Evolutionary conservation across 257 asterid genomes (phyloP).

Genomic region (Solanum acaule): DNA sequence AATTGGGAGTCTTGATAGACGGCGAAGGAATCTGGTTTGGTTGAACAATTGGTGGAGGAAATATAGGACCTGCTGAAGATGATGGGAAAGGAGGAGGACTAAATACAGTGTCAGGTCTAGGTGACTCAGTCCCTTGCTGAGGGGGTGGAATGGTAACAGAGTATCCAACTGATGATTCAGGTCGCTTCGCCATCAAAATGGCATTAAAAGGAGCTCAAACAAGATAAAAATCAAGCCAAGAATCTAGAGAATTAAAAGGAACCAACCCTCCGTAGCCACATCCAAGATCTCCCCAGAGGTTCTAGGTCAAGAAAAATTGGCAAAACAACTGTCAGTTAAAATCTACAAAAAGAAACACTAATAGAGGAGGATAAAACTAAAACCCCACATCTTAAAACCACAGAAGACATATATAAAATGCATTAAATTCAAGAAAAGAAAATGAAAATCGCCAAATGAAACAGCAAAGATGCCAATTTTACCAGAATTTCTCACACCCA

Average conservation of each 20-base stretch:
- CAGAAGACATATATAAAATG: background rate
- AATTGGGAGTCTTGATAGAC: conserved; percentile 52
- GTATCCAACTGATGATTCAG: conserved; percentile 36
- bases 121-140: conserved; percentile 10
- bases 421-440: background rate
- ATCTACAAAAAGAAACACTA: background rate
- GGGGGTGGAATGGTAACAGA: conserved; percentile 19
- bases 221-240: background rate
- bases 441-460: background rate
- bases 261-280: background rate
- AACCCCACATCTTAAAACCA: background rate
- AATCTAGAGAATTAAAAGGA: background rate
- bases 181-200: conserved; percentile 47
- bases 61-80: conserved; percentile 40
- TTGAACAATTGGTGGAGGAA: conserved; percentile 49
- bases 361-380: background rate
- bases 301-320: background rate
- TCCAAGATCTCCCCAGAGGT: background rate
- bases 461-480: background rate
- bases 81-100: conserved; percentile 40
- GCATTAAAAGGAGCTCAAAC: background rate
- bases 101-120: conserved; percentile 14
- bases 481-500: background rate
- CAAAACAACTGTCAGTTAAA: background rate
- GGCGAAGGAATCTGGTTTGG: conserved; percentile 62